Conservation (phyloP, 129 eudicot species). For the Solidago caesia region DNA sequence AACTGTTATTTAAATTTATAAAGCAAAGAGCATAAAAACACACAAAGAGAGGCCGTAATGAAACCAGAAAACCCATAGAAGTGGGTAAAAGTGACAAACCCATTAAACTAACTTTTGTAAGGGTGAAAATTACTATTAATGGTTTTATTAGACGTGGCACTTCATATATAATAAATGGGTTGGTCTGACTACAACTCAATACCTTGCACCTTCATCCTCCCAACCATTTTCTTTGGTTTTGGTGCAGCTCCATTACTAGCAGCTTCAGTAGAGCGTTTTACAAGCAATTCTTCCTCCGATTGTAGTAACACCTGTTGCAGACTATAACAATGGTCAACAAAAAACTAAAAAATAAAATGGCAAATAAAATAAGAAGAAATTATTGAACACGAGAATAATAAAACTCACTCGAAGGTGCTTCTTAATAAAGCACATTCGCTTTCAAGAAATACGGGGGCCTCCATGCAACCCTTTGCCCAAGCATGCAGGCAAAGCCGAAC, state of each 20-base stretch:
- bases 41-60: no score
- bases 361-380: conserved; percentile 12
- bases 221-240: conserved; percentile 82
- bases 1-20: not conserved
- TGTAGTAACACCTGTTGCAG: conserved; percentile 73
- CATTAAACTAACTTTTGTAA: no score
- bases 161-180: no score
- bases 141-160: no score
- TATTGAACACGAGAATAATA: not conserved
- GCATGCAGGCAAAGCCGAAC: conserved; percentile 92
- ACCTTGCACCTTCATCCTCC: conserved; percentile 95
- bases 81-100: no score
- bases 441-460: conserved; percentile 80
- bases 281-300: conserved; percentile 73
- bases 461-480: conserved; percentile 86
- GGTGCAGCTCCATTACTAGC: conserved; percentile 50
- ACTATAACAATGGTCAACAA: conserved; percentile 36
- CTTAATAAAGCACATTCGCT: conserved; percentile 70
- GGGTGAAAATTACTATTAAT: no score
- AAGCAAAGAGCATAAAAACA: not conserved
- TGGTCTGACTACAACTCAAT: not conserved
- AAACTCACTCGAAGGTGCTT: conserved; percentile 58
- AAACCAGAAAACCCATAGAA: no score
- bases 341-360: not conserved
- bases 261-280: conserved; percentile 58